Percentiles rank a stretch among this genome's conserved stretches.
Evolutionary conservation across 2,329 filamentous ascomycete genomes (phyloP).

Genomic region (Hymenoscyphus salicellus): DNA sequence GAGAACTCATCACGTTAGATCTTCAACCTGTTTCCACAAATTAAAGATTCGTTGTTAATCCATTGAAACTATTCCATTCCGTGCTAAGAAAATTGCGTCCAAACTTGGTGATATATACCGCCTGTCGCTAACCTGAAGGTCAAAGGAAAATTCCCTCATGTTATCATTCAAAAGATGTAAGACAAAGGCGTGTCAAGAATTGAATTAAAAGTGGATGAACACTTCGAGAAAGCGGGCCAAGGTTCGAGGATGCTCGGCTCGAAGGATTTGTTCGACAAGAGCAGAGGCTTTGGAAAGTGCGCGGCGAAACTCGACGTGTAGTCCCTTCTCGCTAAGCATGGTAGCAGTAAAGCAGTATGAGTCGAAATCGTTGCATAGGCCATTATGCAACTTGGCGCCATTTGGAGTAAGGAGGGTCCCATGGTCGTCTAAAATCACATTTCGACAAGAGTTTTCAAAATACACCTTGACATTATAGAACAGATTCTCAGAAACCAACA

Average conservation of each 20-base stretch:
- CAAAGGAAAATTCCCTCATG: too few species aligned
- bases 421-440: constrained; percentile 8
- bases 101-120: too few species aligned
- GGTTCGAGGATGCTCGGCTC: constrained; percentile 16
- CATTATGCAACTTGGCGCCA: constrained; percentile 1
- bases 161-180: too few species aligned
- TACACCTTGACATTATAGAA: constrained; percentile 16
- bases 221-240: constrained; percentile 20
- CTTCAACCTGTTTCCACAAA: not conserved
- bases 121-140: too few species aligned
- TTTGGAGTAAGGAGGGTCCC: constrained; percentile 1
- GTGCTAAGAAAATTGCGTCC: too few species aligned
- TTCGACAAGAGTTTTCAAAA: constrained; percentile 13
- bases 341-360: constrained; percentile 15
- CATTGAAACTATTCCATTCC: too few species aligned
- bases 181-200: too few species aligned
- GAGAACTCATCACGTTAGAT: not conserved
- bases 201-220: constrained; percentile 20
- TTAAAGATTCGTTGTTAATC: too few species aligned
- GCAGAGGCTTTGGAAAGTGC: constrained; percentile 19
- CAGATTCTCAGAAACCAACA: constrained; percentile 15
- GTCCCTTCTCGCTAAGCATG: constrained; percentile 7
- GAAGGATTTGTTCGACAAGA: constrained; percentile 17
- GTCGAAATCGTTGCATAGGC: constrained; percentile 13
- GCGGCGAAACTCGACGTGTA: constrained; percentile 17